Evolutionary conservation across 73 alveolate genomes (phyloP).

Genomic region (Paramecium sexaurelia): DNA sequence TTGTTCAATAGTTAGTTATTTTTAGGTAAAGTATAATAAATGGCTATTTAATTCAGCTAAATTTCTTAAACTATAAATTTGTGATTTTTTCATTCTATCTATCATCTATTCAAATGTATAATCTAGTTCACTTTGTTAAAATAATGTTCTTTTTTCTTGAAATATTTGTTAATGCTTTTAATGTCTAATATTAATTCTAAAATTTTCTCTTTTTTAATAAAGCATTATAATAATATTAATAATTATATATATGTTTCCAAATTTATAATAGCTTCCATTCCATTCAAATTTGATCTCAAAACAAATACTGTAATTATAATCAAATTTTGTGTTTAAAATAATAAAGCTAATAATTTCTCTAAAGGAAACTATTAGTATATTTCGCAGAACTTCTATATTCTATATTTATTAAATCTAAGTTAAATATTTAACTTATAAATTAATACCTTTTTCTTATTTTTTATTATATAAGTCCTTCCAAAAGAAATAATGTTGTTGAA

Average conservation of each 20-base stretch:
- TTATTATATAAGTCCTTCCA: no score
- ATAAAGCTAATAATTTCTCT: no score
- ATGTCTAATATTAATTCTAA: background rate
- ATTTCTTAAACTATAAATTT: background rate
- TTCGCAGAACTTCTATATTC: no score
- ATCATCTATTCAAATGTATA: background rate
- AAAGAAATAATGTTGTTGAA: no score
- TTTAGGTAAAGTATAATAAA: background rate
- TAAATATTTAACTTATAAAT: no score
- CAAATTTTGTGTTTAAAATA: no score
- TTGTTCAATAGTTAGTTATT: background rate
- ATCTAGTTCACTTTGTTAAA: background rate
- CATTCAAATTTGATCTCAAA: no score
- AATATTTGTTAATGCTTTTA: background rate
- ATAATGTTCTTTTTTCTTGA: background rate
- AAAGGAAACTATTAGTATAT: no score
- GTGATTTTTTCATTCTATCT: background rate
- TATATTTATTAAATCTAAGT: no score
- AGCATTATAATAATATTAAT: background rate
- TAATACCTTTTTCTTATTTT: no score
- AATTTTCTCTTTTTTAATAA: background rate
- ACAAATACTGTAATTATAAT: no score
- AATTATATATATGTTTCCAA: background rate
- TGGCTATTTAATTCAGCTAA: background rate
- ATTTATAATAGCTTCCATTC: background rate